Percentiles rank a stretch among this genome's conserved stretches.
Evolutionary conservation across 2,329 filamentous ascomycete genomes (phyloP).

Genomic region (Talaromyces marneffei): DNA sequence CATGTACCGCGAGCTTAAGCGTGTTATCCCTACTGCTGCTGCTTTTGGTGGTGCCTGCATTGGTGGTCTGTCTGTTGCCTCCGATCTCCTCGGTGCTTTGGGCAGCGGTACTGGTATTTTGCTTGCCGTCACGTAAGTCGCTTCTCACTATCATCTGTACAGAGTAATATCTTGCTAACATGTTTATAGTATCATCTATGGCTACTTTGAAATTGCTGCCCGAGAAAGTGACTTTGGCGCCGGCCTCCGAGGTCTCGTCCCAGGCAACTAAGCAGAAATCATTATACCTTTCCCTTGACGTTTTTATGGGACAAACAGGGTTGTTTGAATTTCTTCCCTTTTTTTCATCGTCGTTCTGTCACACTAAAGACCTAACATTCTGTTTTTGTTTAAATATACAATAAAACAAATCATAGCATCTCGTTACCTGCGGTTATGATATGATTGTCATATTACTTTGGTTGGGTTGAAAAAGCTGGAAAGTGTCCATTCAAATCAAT

Average conservation of each 20-base stretch:
- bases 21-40: constrained; percentile 95
- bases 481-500: neutral
- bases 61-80: constrained; percentile 90
- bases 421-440: neutral
- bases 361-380: constrained; percentile 18
- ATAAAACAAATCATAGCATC: neutral
- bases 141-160: neutral
- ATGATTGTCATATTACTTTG: neutral
- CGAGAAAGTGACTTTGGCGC: constrained; percentile 89
- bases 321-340: constrained; percentile 14
- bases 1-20: constrained; percentile 99
- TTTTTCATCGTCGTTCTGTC: constrained; percentile 2
- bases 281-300: constrained; percentile 12
- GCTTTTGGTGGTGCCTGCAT: constrained; percentile 99
- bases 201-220: constrained; percentile 98
- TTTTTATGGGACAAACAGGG: constrained; percentile 12
- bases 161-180: constrained; percentile 20
- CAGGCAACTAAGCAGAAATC: constrained; percentile 35
- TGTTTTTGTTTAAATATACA: constrained; percentile 16
- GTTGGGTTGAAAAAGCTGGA: neutral
- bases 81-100: constrained; percentile 90
- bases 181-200: constrained; percentile 81
- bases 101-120: constrained; percentile 97
- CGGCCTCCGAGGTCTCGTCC: constrained; percentile 64
- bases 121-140: constrained; percentile 90